Base-by-base conservation (phyloP, 768 basidiomycete genomes). In the Amanita subjunquillea region DNA sequence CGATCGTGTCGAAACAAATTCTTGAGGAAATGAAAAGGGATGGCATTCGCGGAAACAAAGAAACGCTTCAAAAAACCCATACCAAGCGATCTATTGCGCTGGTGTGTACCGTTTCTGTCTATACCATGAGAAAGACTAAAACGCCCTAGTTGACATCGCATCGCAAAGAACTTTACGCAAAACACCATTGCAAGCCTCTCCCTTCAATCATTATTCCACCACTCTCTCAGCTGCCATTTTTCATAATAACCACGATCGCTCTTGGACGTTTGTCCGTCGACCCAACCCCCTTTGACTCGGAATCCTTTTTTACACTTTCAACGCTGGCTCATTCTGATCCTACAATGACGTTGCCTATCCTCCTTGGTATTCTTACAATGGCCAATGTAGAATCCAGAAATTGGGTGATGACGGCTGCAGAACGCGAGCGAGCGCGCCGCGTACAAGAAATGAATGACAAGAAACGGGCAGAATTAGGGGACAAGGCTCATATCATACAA, bases 311-410 rank as follows among this genome's bases (percentile, higher is more conserved):
- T 36, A 85, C 85, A 0, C 73, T 91, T 36, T 77, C 85, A 4
- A 81, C 83, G 3, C 69, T 91, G 46, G 70, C 80, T 9, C 82
- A 85, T 61, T 72, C 83, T 8, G 89, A 91, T 62, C 75, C 84
- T 27, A 87, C 87, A 0, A 76, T 76, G 60, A 67, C 77, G 10
- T 63, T 91, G 1, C 89, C 89, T 2, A 80, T 91, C 48, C 67
- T 77, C 2, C 71, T 90, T 20, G 89, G 89, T 6, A 64, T 90
- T 43, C 63, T 88, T 38, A 87, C 85, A 8, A 72, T 91, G 71
- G 84, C 83, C 2, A 90, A 89, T 56, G 83, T 88, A 9, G 89
- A 91, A 61, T 81, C 84, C 6, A 77, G 81, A 34, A 77, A 77
- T 38, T 89, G 85, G 87, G 76, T 89, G 55, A 71, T 82, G 68